Evolutionary conservation across 305 asterid species (phyloP).

Genomic region (Fraxinus nigra): DNA sequence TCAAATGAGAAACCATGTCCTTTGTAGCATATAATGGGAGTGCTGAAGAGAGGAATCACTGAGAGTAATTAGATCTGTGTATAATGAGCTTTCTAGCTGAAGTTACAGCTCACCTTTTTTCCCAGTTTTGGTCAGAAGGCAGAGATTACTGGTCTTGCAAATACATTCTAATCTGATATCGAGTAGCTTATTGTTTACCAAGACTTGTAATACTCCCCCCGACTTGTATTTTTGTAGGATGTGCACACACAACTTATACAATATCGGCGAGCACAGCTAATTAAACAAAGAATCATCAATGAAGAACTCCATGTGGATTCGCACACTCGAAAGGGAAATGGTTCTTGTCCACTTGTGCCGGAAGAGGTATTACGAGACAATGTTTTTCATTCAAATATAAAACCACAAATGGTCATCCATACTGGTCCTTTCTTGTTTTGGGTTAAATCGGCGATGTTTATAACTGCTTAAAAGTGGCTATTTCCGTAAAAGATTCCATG

Average conservation of each 20-base stretch:
- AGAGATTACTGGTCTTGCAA: not conserved
- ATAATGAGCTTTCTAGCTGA: not conserved
- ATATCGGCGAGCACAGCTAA: conserved; percentile 78
- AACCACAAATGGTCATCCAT: not conserved
- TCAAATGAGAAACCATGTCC: not conserved
- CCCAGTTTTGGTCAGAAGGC: not conserved
- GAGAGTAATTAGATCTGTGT: not conserved
- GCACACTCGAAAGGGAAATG: conserved; percentile 62
- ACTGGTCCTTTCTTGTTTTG: not conserved
- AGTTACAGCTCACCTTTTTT: not conserved
- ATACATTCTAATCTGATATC: not conserved
- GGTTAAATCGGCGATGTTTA: not conserved
- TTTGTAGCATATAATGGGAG: not conserved
- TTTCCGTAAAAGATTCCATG: not conserved
- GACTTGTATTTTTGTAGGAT: conserved; percentile 44
- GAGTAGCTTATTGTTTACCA: not conserved
- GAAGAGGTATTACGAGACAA: conserved; percentile 64
- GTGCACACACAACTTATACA: conserved; percentile 88
- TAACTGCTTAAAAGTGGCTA: not conserved
- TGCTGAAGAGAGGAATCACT: not conserved
- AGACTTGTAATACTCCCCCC: not conserved
- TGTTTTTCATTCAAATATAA: conserved; percentile 1
- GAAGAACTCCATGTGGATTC: conserved; percentile 71
- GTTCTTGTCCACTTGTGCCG: conserved; percentile 92
- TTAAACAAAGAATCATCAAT: conserved; percentile 62